Percentiles rank a stretch among this genome's conserved stretches.
Evolutionary conservation across 495 filamentous ascomycete species (phyloP).

Genomic region (Podospora sp.): DNA sequence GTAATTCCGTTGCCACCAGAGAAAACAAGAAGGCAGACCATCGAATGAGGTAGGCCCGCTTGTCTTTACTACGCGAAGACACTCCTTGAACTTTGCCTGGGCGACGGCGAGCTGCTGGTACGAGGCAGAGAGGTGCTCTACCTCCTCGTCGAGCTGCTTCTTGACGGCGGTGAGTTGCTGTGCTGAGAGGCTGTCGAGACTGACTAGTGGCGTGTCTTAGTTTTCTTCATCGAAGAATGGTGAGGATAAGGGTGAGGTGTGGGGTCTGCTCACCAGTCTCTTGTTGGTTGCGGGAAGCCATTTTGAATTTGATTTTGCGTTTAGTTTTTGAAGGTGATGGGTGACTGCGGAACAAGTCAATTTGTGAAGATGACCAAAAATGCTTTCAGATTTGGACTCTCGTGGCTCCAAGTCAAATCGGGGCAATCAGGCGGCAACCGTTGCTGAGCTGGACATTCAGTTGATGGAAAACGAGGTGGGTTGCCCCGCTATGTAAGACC

Average conservation of each 20-base stretch:
- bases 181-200: conserved; percentile 52
- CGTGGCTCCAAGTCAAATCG: not conserved
- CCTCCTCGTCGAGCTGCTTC: conserved; percentile 91
- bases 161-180: conserved; percentile 68
- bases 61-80: conserved; percentile 70
- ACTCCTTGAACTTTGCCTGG: conserved; percentile 89
- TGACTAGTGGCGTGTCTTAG: conserved; percentile 34
- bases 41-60: conserved; percentile 49
- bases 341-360: not conserved
- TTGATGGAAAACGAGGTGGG: not conserved
- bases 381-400: not conserved
- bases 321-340: not conserved
- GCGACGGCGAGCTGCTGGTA: conserved; percentile 86
- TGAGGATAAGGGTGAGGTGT: not conserved
- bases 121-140: conserved; percentile 88
- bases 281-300: conserved; percentile 18
- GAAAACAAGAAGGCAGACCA: conserved; percentile 28
- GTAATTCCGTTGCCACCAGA: not conserved
- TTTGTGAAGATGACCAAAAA: not conserved
- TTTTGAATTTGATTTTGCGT: not conserved
- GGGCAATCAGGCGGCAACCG: not conserved
- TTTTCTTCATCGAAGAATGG: not conserved
- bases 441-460: not conserved
- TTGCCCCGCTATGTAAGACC: conserved; percentile 16
- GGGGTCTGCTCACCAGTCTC: conserved; percentile 25